Base-by-base conservation (phyloP, 768 basidiomycete species). In the Calocera cornea region DNA sequence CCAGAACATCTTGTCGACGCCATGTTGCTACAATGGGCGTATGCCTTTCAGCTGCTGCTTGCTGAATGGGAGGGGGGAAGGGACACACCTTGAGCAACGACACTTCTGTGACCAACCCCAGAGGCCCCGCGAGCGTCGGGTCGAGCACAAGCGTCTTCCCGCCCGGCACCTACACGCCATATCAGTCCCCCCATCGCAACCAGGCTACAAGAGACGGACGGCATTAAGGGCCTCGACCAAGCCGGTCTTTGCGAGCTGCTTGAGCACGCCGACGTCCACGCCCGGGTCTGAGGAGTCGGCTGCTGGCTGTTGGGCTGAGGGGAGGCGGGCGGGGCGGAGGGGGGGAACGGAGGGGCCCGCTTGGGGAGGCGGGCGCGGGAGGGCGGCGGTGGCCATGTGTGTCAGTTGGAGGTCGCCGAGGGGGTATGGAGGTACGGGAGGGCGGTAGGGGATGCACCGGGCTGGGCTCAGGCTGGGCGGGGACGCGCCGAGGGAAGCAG, bases 1-100 rank as follows among this genome's bases (percentile, higher is more conserved):
- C 95, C 97, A 99, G 79, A 95, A 97, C 91, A 99, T 95, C 81
- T 97, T 97, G 80, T 97, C 95, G 1, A 99, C 92, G 3, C 93
- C 95, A 86, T 98, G 95, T 74, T 98, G 90, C 95, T 98, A 71
- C 44, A 31, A n/a, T 14, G 64, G 38, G 34, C 17, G 31, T 54
- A n/a, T n/a, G n/a, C 34, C 27, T 11, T 22, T 22, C 27, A 2
- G 40, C 73, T 72, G 33, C 50, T 14, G 24, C 3, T 12, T 29
- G 16, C 14, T n/a, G 49, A 40, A 19, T 17, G 16, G 36, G 65
- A 64, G 0, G 24, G 24, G 50, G 11, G 22, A 19, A 27, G 17
- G 41, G n/a, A 33, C n/a, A 41, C 65, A 94, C 97, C 86, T 98
- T 97, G 66, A 98, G 80, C 17, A 95, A 77, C 1, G 93, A 84